Conservation (phyloP, 1,139 yeast species). For the Taiozyma sp. region DNA sequence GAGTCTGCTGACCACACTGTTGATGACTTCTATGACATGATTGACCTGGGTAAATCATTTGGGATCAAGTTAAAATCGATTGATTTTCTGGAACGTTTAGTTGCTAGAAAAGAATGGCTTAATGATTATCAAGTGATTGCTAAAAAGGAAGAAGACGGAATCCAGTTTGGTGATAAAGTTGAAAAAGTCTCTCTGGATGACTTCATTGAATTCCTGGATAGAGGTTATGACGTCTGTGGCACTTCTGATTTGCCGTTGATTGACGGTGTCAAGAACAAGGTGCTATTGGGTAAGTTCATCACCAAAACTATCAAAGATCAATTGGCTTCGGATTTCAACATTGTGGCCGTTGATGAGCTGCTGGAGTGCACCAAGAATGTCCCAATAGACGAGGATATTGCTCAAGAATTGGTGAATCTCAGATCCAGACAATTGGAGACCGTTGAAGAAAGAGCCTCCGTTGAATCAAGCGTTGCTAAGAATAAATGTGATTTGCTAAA, state of each 20-base stretch:
- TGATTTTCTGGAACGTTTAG: slow-evolving; percentile 41
- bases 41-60: slow-evolving; percentile 50
- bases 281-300: slow-evolving; percentile 18
- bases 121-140: slow-evolving; percentile 26
- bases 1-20: slow-evolving; percentile 13
- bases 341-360: slow-evolving; percentile 20
- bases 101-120: slow-evolving; percentile 49
- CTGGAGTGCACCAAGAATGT: slow-evolving; percentile 17
- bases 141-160: neutral
- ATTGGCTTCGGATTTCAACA: slow-evolving; percentile 19
- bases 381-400: slow-evolving; percentile 21
- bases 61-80: slow-evolving; percentile 54
- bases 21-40: slow-evolving; percentile 28
- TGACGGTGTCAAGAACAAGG: slow-evolving; percentile 13
- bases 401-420: slow-evolving; percentile 17
- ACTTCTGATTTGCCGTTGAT: slow-evolving; percentile 19
- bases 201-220: slow-evolving; percentile 33
- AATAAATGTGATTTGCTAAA: neutral
- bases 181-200: slow-evolving; percentile 26
- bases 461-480: slow-evolving; percentile 19
- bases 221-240: slow-evolving; percentile 37
- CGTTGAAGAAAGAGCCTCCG: slow-evolving; percentile 27
- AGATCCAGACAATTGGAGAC: slow-evolving; percentile 21
- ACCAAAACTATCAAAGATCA: slow-evolving; percentile 28
- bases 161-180: neutral